Percentiles rank a stretch among this genome's conserved stretches.
Conservation (phyloP, 495 filamentous ascomycete species). For the Neurospora tetrasperma region DNA sequence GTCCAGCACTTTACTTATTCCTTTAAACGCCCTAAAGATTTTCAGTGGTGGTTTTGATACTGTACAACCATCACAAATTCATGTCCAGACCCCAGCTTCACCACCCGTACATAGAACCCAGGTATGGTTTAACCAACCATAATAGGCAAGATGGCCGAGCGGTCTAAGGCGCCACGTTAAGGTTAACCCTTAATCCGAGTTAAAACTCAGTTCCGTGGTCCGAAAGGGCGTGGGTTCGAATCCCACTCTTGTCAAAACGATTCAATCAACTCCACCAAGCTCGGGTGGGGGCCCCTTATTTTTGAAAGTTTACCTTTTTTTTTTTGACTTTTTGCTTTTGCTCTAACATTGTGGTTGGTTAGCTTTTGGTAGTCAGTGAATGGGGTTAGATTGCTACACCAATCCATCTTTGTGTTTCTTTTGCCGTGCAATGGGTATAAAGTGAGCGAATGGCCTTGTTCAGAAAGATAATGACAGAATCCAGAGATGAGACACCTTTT, state of each 20-base stretch:
- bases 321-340: not conserved
- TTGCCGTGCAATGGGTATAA: no score
- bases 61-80: not conserved
- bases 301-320: not conserved
- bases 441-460: not conserved
- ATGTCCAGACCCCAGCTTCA: not conserved
- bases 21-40: no score
- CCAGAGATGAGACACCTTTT: no score
- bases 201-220: conserved; percentile 11
- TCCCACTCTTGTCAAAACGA: conserved; percentile 21
- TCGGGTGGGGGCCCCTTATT: not conserved
- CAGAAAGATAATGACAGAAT: no score
- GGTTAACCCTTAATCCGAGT: not conserved
- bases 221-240: conserved; percentile 30
- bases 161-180: not conserved
- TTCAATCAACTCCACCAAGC: not conserved
- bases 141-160: no score
- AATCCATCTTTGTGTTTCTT: no score
- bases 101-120: not conserved
- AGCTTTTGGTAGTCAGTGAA: no score
- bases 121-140: not conserved
- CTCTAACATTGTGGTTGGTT: no score
- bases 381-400: no score
- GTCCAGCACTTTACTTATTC: not conserved
- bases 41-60: not conserved